Evolutionary conservation across 306 rosid species (phyloP), one percentile per base, ranked within the genome.

Genomic region (Vicia faba): DNA sequence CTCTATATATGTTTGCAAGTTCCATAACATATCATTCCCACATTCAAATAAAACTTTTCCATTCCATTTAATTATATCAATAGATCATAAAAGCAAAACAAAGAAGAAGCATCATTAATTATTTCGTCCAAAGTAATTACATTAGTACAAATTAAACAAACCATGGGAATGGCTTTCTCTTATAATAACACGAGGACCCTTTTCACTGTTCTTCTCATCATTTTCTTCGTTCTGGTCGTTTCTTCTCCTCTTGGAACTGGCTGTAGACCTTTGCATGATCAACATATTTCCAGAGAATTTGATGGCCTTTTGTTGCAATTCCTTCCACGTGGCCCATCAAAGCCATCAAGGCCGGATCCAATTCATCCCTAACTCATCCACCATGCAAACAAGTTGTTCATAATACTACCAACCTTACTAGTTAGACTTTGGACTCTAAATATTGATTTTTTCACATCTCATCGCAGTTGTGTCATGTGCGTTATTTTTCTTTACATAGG

Each of bases 231-330:
- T 33, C 2, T 82, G 39, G 68, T 78, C 11, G 74, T 57, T 53
- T 78, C 51, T 33, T 26, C 80, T 51, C 59, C 76, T 38, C 7
- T 65, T n/a, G 96, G 73, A 58, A 79, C 62, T 45, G 53, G 51
- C 13, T 75, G 64, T 48, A 88, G 89, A 62, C 69, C 74, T 0
- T 57, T 88, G 66, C 68, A 41, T 14, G 75, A 45, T 79, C 78
- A 55, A 18, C 14, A 1, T 12, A 12, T 26, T 4, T 55, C 19
- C 0, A 28, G 11, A 4, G 19, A 79, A 20, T 18, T 78, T 59
- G 73, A 79, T 41, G 73, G 80, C 11, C 70, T 79, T 44, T 51
- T 75, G 14, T 31, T 82, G 62, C 79, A 79, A 35, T 14, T 60
- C 11, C 83, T 89, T 61, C 36, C 36, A 31, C 78, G 70, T 33